Evolutionary conservation across 208 protist species (phyloP), one percentile per base, ranked within the genome.

Genomic region (Herpetomonas muscarum): DNA sequence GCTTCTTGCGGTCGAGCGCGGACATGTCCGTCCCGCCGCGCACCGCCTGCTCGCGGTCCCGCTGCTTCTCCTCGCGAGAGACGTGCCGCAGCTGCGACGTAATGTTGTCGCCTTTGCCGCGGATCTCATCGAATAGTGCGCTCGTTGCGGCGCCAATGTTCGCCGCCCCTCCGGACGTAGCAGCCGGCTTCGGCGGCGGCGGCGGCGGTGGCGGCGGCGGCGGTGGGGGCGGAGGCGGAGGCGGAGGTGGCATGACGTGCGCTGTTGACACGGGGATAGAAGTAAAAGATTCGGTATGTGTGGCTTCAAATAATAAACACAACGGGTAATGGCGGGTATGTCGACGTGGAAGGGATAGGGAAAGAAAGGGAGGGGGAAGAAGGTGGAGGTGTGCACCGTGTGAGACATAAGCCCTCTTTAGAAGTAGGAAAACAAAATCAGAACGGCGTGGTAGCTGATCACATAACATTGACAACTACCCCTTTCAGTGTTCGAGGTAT

Each of bases 81-180:
- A 93, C 83, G 65, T 91, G 80, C 36, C 83, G 82, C 30, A 93
- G 78, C 2, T 68, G 73, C 2, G 67, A 37, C 5, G 83, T 74
- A 60, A 90, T 90, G 71, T 78, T 76, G 52, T 82, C 73, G n/a
- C 87, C 87, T 5, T 64, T 67, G 1, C 63, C 50, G 21, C 71
- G 70, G 34, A 93, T 93, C 59, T 93, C 79, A 9, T 69, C 74
- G 57, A 93, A 93, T 26, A 93, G 53, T 19, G 80, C 78, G 6
- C 73, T 74, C 6, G 75, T 51, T 0, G 73, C 78, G 2, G 56
- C 76, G 5, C 81, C 85, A 42, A 69, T 48, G 24, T 26, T 13
- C 37, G 57, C 36, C 12, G 59, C 30, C 2, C 26, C 25, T 1
- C 41, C 41, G 1, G 50, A 49, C 21, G 22, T 31, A 34, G 6